Evolutionary conservation across 495 filamentous ascomycete species (phyloP).

Genomic region (Penicillium maclennaniae): DNA sequence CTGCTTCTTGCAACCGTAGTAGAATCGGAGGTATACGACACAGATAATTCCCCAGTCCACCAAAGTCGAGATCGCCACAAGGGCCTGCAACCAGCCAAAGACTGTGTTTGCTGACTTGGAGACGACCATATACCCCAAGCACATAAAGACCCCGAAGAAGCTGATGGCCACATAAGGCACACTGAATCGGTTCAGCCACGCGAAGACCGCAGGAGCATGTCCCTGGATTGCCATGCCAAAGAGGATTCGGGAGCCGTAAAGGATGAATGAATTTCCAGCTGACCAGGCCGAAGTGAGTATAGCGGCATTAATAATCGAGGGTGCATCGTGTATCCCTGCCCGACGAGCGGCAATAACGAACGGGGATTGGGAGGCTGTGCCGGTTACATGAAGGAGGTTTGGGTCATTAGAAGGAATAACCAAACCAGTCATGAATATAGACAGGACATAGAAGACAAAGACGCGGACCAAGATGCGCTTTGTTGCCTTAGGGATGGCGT

Average conservation of each 20-base stretch:
- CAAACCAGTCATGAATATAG: slow-evolving; percentile 36
- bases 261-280: slow-evolving; percentile 37
- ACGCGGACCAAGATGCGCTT: slow-evolving; percentile 31
- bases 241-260: slow-evolving; percentile 38
- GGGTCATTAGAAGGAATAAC: slow-evolving; percentile 44
- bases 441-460: slow-evolving; percentile 35
- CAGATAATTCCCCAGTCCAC: slow-evolving; percentile 51
- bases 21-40: slow-evolving; percentile 51
- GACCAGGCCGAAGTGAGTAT: slow-evolving; percentile 37
- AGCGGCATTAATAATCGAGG: slow-evolving; percentile 49
- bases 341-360: slow-evolving; percentile 45
- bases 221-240: slow-evolving; percentile 34
- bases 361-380: slow-evolving; percentile 38
- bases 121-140: slow-evolving; percentile 51
- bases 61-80: slow-evolving; percentile 47
- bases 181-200: slow-evolving; percentile 54
- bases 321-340: slow-evolving; percentile 28
- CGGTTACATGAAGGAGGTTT: slow-evolving; percentile 36
- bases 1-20: slow-evolving; percentile 42
- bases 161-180: slow-evolving; percentile 51
- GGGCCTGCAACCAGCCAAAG: slow-evolving; percentile 52
- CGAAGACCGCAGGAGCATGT: slow-evolving; percentile 36
- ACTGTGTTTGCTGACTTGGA: slow-evolving; percentile 46
- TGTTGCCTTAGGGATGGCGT: slow-evolving; percentile 31
- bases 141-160: slow-evolving; percentile 42